Percentiles rank a stretch among this genome's conserved stretches.
These are phyloP conservation scores for Thozetella sp. DNA, from an alignment of 495 filamentous ascomycete genomes.

Conservation along the genomic window DNA sequence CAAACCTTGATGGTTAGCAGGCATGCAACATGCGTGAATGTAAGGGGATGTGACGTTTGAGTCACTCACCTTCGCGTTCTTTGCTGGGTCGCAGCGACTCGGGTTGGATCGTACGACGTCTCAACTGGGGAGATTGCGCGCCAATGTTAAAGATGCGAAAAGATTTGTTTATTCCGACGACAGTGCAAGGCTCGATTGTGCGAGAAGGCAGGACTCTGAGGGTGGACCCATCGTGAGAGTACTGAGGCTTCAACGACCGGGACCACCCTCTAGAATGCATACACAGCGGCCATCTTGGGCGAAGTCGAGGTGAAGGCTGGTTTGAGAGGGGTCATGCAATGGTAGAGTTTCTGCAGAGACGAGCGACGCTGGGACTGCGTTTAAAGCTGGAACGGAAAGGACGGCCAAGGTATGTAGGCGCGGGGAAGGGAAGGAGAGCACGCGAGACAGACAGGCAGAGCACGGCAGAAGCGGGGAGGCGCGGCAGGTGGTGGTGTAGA, in stretches of 20 bases:
- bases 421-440: conserved; percentile 1
- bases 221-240: conserved; percentile 55
- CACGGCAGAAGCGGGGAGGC: not conserved
- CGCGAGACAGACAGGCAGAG: not conserved
- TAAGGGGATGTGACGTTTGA: too few species aligned
- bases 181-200: conserved; percentile 11
- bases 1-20: not conserved
- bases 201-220: conserved; percentile 32
- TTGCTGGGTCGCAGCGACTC: too few species aligned
- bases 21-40: not conserved
- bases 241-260: conserved; percentile 29
- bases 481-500: not conserved
- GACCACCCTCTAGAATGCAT: conserved; percentile 55
- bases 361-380: too few species aligned
- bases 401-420: too few species aligned
- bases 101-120: conserved; percentile 1
- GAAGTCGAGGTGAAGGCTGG: conserved; percentile 13
- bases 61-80: too few species aligned
- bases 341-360: too few species aligned
- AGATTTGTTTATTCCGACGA: not conserved
- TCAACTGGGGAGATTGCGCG: not conserved
- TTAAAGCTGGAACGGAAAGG: too few species aligned
- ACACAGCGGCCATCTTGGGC: conserved; percentile 41
- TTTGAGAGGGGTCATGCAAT: conserved; percentile 15
- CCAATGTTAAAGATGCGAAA: not conserved